Evolutionary conservation across 2,329 filamentous ascomycete genomes (phyloP).

Genomic region (Colletotrichum musae): DNA sequence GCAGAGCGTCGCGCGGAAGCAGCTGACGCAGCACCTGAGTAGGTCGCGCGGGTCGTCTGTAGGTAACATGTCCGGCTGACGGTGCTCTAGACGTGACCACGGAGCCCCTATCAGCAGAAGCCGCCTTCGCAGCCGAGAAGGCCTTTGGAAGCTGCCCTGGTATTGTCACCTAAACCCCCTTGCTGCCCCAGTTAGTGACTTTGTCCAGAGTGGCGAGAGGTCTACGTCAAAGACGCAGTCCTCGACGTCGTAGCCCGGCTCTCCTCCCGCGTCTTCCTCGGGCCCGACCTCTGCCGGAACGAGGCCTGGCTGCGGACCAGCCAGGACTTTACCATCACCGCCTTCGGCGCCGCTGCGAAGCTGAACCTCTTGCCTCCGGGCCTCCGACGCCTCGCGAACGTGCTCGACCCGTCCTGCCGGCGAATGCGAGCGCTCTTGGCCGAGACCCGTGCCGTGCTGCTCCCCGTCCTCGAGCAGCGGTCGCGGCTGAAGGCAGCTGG

Average conservation of each 20-base stretch:
- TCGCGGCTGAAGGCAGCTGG: conserved; percentile 43
- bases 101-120: background rate
- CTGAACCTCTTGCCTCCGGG: conserved; percentile 56
- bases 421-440: conserved; percentile 52
- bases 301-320: conserved; percentile 61
- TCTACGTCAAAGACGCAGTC: background rate
- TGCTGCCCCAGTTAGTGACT: background rate
- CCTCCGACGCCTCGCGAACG: conserved; percentile 58
- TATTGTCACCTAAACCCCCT: background rate
- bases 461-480: conserved; percentile 49
- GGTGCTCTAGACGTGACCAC: background rate
- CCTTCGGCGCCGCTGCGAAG: conserved; percentile 51
- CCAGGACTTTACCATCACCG: conserved; percentile 57
- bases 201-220: conserved; percentile 44
- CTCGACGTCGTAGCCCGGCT: conserved; percentile 59
- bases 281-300: conserved; percentile 60
- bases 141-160: background rate
- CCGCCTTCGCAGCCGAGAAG: conserved; percentile 1
- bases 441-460: conserved; percentile 53
- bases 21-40: conserved; percentile 5
- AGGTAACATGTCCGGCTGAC: background rate
- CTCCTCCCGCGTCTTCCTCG: conserved; percentile 65
- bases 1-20: conserved; percentile 2
- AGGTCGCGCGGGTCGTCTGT: background rate
- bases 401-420: conserved; percentile 57